These are phyloP conservation scores for Dacryopinax spathularia DNA, from an alignment of 768 basidiomycete genomes.

Conservation along the genomic window DNA sequence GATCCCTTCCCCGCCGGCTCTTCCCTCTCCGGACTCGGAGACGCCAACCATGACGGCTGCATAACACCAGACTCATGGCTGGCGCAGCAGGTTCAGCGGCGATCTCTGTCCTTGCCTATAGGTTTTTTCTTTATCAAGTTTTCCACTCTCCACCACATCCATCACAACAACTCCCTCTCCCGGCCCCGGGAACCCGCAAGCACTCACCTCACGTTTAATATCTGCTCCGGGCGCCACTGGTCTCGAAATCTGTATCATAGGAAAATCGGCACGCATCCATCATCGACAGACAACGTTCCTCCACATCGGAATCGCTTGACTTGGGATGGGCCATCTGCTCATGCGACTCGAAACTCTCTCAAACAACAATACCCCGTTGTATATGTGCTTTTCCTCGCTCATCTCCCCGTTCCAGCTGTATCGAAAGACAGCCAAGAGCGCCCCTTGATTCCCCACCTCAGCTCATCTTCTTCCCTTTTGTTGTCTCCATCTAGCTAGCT, in stretches of 20 bases:
- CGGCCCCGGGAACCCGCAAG: not conserved
- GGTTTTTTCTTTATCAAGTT: not conserved
- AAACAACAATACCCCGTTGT: not conserved
- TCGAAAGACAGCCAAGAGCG: not conserved
- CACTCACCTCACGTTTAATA: not conserved
- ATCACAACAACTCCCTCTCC: not conserved
- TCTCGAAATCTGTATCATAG: not conserved
- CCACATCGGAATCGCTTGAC: not conserved
- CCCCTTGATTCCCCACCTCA: not conserved
- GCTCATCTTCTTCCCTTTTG: not conserved
- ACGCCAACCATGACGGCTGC: not conserved
- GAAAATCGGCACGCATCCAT: not conserved
- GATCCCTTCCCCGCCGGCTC: not conserved
- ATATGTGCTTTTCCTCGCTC: not conserved
- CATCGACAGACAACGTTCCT: not conserved
- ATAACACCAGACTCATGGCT: not conserved
- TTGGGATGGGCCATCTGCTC: not conserved
- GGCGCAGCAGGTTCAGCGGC: not conserved
- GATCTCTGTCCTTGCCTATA: not conserved
- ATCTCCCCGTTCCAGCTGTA: not conserved
- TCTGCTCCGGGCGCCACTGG: not conserved
- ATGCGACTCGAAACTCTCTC: not conserved
- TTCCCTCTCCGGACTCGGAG: not conserved
- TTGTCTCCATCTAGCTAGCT: slow-evolving; percentile 4
- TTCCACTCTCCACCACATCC: not conserved